Evolutionary conservation across 1,139 yeast genomes (phyloP).

Genomic region (Zygoascus meyerae): DNA sequence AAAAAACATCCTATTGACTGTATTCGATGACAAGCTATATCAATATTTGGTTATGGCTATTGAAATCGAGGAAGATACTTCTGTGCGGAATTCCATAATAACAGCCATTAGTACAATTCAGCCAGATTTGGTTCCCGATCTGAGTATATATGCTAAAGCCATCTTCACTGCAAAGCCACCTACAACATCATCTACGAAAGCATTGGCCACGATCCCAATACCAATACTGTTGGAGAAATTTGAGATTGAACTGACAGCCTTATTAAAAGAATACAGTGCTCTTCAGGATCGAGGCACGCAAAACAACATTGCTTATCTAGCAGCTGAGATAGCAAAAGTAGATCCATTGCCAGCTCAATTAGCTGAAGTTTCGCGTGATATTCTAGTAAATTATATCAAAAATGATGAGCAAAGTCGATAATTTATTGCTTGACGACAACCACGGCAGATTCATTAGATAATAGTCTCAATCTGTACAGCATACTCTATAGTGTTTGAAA

Average conservation of each 20-base stretch:
- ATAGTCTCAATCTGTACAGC: constrained; percentile 87
- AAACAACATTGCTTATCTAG: constrained; percentile 9
- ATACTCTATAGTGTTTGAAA: constrained; percentile 64
- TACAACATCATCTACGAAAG: constrained; percentile 8
- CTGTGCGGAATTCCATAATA: background rate
- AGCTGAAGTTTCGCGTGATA: background rate
- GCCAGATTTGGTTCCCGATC: too few species aligned
- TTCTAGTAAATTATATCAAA: background rate
- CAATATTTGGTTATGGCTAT: background rate
- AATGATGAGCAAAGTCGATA: background rate
- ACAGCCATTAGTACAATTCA: background rate
- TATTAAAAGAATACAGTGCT: background rate
- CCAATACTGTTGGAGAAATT: background rate
- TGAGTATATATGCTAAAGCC: constrained; percentile 13
- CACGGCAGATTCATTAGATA: constrained; percentile 38
- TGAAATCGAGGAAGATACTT: constrained; percentile 2
- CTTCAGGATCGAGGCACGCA: background rate
- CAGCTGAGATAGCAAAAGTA: background rate
- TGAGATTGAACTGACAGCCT: background rate
- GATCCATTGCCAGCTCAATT: background rate
- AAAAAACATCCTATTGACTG: constrained; percentile 12
- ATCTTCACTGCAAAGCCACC: constrained; percentile 15
- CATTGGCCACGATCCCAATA: constrained; percentile 1
- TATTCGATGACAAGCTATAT: background rate
- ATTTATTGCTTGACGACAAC: background rate